Evolutionary conservation across 345 rosid genomes (phyloP).

Genomic region (Dovyalis caffra): DNA sequence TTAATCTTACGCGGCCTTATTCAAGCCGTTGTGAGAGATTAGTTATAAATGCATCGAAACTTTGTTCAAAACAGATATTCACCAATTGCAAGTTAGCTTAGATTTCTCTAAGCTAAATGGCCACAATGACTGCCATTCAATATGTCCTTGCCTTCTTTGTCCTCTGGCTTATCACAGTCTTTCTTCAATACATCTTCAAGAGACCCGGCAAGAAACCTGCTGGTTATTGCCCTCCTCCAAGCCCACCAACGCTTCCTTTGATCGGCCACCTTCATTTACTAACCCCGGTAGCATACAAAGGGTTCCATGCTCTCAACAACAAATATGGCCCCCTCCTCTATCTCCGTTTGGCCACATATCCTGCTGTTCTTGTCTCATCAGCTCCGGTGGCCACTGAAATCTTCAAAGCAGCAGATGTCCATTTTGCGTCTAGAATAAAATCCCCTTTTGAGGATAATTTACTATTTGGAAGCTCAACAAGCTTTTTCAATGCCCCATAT

Average conservation of each 20-base stretch:
- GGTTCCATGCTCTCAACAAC: constrained; percentile 17
- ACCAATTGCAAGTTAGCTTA: background rate
- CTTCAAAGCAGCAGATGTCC: constrained; percentile 20
- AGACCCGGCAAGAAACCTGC: background rate
- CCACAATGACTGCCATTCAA: background rate
- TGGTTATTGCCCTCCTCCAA: constrained; percentile 35
- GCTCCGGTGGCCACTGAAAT: background rate
- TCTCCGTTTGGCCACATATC: background rate
- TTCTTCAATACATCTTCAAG: background rate
- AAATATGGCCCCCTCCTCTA: constrained; percentile 1
- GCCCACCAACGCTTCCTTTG: constrained; percentile 40
- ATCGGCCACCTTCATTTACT: constrained; percentile 48
- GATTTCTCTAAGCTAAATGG: background rate
- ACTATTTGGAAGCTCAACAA: constrained; percentile 24
- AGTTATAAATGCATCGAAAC: background rate
- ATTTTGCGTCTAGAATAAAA: constrained; percentile 20
- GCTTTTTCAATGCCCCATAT: constrained; percentile 34
- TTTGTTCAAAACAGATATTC: background rate
- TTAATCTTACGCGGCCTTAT: too few relatives aligned
- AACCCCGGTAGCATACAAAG: constrained; percentile 25
- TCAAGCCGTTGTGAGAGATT: background rate
- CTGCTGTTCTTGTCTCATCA: background rate
- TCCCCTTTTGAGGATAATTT: constrained; percentile 25
- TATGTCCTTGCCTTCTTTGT: background rate
- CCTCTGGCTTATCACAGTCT: background rate